phyloP scores from a whole-genome alignment of 257 asterid genomes.

The Handroanthus guayacan region DNA sequence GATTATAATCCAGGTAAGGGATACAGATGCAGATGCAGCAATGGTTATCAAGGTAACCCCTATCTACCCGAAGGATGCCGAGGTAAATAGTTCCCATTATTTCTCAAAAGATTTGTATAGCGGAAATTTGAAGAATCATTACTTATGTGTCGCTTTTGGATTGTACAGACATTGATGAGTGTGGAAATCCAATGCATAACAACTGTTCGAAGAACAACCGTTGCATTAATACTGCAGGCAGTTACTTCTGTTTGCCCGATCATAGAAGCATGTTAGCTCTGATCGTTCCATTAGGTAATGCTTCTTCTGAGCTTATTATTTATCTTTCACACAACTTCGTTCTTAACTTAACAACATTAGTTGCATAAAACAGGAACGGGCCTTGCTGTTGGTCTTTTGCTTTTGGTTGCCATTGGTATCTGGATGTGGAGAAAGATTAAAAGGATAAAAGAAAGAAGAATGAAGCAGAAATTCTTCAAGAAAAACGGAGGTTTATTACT shows the following conservation, averaged over 20 bases:
- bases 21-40: conserved; percentile 39
- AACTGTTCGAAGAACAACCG: conserved; percentile 29
- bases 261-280: background rate
- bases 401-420: conserved; percentile 13
- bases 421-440: conserved; percentile 29
- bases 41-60: conserved; percentile 50
- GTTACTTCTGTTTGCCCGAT: conserved; percentile 41
- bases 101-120: background rate
- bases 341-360: conserved; percentile 4
- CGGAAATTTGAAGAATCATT: background rate
- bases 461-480: conserved; percentile 43
- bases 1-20: conserved; percentile 27
- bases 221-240: conserved; percentile 42
- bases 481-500: conserved; percentile 50
- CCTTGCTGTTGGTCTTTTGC: conserved; percentile 26
- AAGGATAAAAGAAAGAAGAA: conserved; percentile 30
- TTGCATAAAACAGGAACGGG: conserved; percentile 29
- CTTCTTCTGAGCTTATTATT: background rate
- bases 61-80: conserved; percentile 47
- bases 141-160: background rate
- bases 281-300: conserved; percentile 42
- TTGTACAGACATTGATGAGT: conserved; percentile 41
- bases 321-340: background rate
- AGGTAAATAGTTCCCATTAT: conserved; percentile 34
- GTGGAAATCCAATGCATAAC: conserved; percentile 19